Evolutionary conservation across 306 rosid genomes (phyloP).

Genomic region (Prunus mongolica): DNA sequence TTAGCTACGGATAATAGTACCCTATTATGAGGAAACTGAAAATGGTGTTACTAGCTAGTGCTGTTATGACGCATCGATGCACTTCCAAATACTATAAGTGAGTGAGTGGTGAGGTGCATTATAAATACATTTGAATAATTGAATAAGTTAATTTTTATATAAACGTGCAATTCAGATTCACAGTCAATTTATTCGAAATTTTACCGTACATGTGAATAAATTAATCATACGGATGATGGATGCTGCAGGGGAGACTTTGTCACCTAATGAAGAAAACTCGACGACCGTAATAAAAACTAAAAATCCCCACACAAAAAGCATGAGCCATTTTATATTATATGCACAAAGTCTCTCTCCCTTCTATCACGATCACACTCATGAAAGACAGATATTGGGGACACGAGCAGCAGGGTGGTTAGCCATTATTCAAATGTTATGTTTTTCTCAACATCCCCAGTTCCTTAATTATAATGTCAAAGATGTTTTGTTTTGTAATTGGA

Average conservation of each 20-base stretch:
- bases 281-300: not conserved
- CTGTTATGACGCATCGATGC: not conserved
- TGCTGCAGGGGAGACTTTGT: not conserved
- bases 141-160: too few relatives aligned
- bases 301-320: not conserved
- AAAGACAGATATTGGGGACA: not conserved
- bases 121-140: too few relatives aligned
- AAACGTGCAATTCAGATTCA: too few relatives aligned
- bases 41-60: not conserved
- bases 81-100: not conserved
- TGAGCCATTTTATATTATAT: not conserved
- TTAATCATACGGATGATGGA: not conserved
- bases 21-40: not conserved
- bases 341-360: too few relatives aligned
- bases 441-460: not conserved
- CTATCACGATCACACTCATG: not conserved
- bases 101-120: not conserved
- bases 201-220: too few relatives aligned
- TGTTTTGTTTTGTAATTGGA: not conserved
- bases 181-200: too few relatives aligned
- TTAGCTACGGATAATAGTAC: not conserved
- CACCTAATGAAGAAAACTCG: slow-evolving; percentile 1
- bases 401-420: not conserved
- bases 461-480: not conserved
- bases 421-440: not conserved